Evolutionary conservation across 2,329 filamentous ascomycete species (phyloP).

Genomic region (Stromatinia cepivora): DNA sequence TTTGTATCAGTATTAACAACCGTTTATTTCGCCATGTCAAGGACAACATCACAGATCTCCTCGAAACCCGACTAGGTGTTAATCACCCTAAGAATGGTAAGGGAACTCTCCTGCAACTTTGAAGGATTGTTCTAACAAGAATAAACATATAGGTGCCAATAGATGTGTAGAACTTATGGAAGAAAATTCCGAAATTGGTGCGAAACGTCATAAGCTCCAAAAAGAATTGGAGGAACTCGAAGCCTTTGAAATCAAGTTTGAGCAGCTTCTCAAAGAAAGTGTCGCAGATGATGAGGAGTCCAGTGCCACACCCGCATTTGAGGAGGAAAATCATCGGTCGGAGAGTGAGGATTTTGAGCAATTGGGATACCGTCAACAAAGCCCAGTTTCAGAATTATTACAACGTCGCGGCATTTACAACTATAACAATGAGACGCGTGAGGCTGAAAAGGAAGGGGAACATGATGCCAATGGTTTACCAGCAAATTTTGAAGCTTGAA

Average conservation of each 20-base stretch:
- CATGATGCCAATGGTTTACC: not conserved
- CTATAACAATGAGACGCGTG: not conserved
- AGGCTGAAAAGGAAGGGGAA: not conserved
- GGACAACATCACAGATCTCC: constrained; percentile 20
- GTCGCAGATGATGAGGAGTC: not conserved
- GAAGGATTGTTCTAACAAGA: not conserved
- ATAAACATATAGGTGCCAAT: not conserved
- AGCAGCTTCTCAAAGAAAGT: not conserved
- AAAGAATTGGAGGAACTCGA: not conserved
- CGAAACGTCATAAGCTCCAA: not conserved
- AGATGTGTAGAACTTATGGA: not conserved
- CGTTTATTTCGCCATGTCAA: constrained; percentile 24
- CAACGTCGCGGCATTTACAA: not conserved
- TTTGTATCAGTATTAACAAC: constrained; percentile 30
- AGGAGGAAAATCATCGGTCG: not conserved
- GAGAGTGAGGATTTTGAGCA: not conserved
- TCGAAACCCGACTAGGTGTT: constrained; percentile 27
- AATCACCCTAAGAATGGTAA: constrained; percentile 24
- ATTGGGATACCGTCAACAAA: not conserved
- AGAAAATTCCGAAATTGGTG: not conserved
- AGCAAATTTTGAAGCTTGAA: no score
- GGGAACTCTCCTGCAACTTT: not conserved
- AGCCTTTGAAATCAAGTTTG: not conserved
- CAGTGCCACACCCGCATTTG: no score
- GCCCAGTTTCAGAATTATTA: not conserved